Conservation (phyloP, 202 grass and related monocot genomes). For the Saccharum hybrid region DNA sequence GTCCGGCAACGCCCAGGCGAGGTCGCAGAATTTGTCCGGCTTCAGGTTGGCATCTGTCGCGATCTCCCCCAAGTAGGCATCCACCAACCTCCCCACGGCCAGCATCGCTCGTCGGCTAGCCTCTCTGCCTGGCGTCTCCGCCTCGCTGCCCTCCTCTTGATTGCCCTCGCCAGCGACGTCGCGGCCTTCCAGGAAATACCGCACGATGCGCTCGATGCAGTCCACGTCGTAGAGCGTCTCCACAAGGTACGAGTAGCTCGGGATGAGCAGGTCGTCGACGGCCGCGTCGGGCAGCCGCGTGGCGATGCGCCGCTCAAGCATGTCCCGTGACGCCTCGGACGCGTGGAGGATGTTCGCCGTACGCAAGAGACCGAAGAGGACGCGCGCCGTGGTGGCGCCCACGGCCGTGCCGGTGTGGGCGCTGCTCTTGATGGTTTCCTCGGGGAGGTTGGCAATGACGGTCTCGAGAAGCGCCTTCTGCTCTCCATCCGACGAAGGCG, state of each 20-base stretch:
- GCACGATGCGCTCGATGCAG: conserved; percentile 80
- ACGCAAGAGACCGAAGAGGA: conserved; percentile 89
- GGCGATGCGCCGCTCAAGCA: conserved; percentile 73
- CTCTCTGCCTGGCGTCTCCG: conserved; percentile 39
- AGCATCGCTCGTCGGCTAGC: conserved; percentile 52
- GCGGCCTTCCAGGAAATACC: conserved; percentile 68
- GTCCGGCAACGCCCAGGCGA: conserved; percentile 86
- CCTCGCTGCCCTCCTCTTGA: conserved; percentile 33
- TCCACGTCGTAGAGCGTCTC: conserved; percentile 99
- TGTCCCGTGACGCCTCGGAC: conserved; percentile 64
- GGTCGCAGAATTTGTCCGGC: conserved; percentile 84
- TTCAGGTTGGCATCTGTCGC: conserved; percentile 87
- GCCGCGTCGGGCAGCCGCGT: conserved; percentile 68
- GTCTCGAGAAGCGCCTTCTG: conserved; percentile 89
- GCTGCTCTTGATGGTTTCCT: conserved; percentile 60
- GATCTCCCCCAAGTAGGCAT: conserved; percentile 86
- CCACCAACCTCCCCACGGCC: conserved; percentile 69
- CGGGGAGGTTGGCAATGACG: conserved; percentile 88
- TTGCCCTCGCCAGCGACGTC: conserved; percentile 38
- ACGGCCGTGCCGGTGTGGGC: conserved; percentile 56
- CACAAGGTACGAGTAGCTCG: conserved; percentile 86
- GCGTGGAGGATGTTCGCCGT: conserved; percentile 84
- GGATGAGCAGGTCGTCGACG: conserved; percentile 89
- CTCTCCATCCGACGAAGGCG: conserved; percentile 54
- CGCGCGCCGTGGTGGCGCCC: conserved; percentile 62